Base-by-base conservation (phyloP, 2,329 filamentous ascomycete species). In the Orbilia ellipsospora region DNA sequence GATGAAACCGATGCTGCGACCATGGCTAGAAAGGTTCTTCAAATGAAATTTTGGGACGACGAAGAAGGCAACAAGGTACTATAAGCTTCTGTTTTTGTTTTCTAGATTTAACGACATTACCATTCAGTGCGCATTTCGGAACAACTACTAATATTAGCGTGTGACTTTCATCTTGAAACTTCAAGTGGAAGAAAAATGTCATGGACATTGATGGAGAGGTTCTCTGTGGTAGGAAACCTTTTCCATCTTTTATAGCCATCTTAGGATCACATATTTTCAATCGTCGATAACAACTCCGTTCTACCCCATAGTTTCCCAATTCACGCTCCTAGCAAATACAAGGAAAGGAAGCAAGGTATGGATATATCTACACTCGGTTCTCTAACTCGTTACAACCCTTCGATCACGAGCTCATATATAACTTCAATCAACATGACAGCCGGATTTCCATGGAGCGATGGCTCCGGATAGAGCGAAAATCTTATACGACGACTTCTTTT, bases 41-140 rank as follows among this genome's bases (percentile, higher is more conserved):
- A 95, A 83, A 88, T 96, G 82, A 96, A 91, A 81, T 84, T 99
- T 36, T 99, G 94, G 93, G 92, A 96, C 73, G 92, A 94, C 80
- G 90, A 92, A 10, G 84, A 86, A 15, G 92, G 90, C 12, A 87
- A 84, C 73, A 88, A 87, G 82, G 91, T 73, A 51, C 7, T 4
- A n/a, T 7, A 36, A 36, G 5, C 31, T 36, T 10, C 31, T 36
- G 10, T 7, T 36, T 36, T 36, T 7, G 3, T 36, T 36, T 36
- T 10, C 5, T 7, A 7, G 5, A 36, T 36, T 36, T 36, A 36
- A 36, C 1, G 10, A 6, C 31, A 36, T 10, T 1, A 36, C 10
- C 31, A 10, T 36, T 10, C 31, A 36, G 8, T 36, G 6, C 1
- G 31, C 10, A 6, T 36, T 36, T 36, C 5, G 10, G 31, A 36